Base-by-base conservation (phyloP, 148 eudicot genomes). In the Fagopyrum tataricum region DNA sequence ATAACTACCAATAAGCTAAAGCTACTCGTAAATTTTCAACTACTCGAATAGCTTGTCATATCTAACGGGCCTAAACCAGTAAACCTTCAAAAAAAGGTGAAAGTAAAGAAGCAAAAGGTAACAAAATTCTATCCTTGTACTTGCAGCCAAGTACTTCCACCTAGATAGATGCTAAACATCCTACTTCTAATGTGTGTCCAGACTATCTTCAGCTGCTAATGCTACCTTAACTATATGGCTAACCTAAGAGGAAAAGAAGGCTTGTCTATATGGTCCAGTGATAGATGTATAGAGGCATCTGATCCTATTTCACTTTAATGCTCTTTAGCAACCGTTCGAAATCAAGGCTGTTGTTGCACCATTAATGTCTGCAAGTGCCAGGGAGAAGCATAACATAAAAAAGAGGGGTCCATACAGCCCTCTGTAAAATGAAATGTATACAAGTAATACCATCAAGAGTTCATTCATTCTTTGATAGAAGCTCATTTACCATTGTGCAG, bases 271-370 rank as follows among this genome's bases (percentile, higher is more conserved):
- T 31, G 69, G 69, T 64, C 69, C 69, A 64, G 44, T 21, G 3
- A 4, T 55, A 18, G 10, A 20, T 55, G 6, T 55, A 55, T 4
- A 55, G 4, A 55, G 31, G 61, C 67, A 64, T 64, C 69, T 37
- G 44, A 64, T 64, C 69, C 69, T 64, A 17, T 64, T 37, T 13
- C 44, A 64, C 69, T 64, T 64, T 37, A 37, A 37, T 64, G 43
- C 9, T 64, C 69, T 31, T 39, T 64, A 64, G 44, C 42, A 31
- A 64, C 15, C n/a, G 6, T 10, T 64, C 11, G 67, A 64, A n/a
- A 64, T 18, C 44, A 39, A 64, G 43, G 31, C 49, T 46, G 49
- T 64, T 39, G 18, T 37, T 37, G 9, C 44, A 64, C 43, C 43
- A 64, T 64, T 31, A 31, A 64, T 64, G 69, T 64, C 7, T 37